phyloP scores from a whole-genome alignment of 495 filamentous ascomycete species.

The Talaromyces adpressus region DNA sequence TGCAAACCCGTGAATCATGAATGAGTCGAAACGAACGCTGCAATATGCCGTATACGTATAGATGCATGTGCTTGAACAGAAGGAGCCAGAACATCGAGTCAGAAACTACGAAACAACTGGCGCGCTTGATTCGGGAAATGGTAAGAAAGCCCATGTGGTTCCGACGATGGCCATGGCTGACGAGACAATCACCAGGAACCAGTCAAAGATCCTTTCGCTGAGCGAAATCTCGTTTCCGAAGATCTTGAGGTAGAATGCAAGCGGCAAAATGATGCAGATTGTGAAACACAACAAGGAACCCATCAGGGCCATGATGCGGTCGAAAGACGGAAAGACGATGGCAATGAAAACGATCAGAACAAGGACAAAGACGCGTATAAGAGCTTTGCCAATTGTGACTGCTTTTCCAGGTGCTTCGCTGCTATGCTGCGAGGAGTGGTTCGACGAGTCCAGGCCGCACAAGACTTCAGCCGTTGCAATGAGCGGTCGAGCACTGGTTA shows the following conservation, averaged over 20 bases:
- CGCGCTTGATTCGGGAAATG: constrained; percentile 28
- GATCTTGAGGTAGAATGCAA: constrained; percentile 88
- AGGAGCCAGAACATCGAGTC: background rate
- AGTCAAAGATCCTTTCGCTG: constrained; percentile 59
- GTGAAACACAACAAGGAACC: constrained; percentile 88
- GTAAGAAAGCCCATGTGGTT: constrained; percentile 83
- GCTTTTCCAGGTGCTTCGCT: background rate
- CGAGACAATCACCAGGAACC: constrained; percentile 62
- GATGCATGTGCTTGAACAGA: constrained; percentile 8
- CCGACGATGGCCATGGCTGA: constrained; percentile 64
- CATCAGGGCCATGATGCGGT: constrained; percentile 90
- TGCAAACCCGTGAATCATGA: constrained; percentile 9
- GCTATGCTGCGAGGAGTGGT: constrained; percentile 6
- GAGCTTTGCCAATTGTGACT: constrained; percentile 31
- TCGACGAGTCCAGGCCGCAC: constrained; percentile 58
- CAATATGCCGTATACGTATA: background rate
- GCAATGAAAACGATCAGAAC: constrained; percentile 59
- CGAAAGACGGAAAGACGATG: constrained; percentile 81
- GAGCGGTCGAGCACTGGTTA: constrained; percentile 68
- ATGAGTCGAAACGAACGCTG: background rate
- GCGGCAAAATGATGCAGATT: constrained; percentile 85
- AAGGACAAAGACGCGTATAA: constrained; percentile 53
- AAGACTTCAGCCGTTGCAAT: constrained; percentile 77
- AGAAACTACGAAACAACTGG: background rate
- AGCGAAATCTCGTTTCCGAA: constrained; percentile 72